Percentiles rank a stretch among this genome's conserved stretches.
These are phyloP conservation scores for Ogataea siamensis DNA, from an alignment of 805 yeast species.

Conservation along the genomic window DNA sequence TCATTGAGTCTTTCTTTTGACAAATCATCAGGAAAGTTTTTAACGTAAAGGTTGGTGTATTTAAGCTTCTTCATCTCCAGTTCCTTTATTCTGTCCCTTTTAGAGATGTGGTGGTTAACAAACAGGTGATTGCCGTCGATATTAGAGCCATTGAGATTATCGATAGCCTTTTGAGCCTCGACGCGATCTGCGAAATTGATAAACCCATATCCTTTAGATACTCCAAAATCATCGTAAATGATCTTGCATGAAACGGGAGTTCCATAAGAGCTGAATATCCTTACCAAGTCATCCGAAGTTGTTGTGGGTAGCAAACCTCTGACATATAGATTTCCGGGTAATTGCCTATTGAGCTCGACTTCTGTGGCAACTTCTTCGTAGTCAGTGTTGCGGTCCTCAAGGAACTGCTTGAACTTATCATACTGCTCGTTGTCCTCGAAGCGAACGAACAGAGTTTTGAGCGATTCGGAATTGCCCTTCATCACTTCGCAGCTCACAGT, in stretches of 20 bases:
- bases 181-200: constrained; percentile 56
- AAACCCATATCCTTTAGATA: constrained; percentile 60
- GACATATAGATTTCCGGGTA: constrained; percentile 58
- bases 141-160: constrained; percentile 31
- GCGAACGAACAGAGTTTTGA: constrained; percentile 17
- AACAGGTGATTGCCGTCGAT: constrained; percentile 39
- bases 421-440: constrained; percentile 16
- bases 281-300: constrained; percentile 37
- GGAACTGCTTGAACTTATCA: constrained; percentile 18
- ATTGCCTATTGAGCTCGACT: constrained; percentile 18
- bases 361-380: constrained; percentile 22
- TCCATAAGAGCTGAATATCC: constrained; percentile 41
- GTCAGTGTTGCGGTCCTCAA: constrained; percentile 11
- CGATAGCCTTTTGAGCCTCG: constrained; percentile 63
- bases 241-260: constrained; percentile 45
- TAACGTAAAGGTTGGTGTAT: constrained; percentile 54
- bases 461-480: constrained; percentile 17
- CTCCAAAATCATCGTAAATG: constrained; percentile 45
- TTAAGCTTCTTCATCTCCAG: constrained; percentile 45
- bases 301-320: constrained; percentile 45
- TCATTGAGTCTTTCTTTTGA: constrained; percentile 39
- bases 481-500: constrained; percentile 21
- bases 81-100: constrained; percentile 54
- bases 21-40: constrained; percentile 43
- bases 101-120: constrained; percentile 64